phyloP scores from a whole-genome alignment of 805 yeast species.

The Spathaspora boniae region DNA sequence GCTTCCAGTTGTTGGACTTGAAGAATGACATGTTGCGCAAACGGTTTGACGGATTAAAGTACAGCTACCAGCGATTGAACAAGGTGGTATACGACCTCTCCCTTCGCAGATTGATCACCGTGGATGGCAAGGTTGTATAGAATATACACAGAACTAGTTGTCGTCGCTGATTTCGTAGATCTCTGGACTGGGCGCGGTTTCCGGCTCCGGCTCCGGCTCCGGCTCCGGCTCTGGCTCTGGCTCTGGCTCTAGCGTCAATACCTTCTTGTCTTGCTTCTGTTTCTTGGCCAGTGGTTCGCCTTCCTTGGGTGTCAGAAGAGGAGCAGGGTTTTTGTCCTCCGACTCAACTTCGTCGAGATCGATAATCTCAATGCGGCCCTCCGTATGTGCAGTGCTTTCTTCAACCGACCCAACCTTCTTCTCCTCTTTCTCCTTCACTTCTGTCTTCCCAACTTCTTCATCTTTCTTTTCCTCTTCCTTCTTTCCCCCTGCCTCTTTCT shows the following conservation, averaged over 20 bases:
- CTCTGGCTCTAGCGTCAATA: not conserved
- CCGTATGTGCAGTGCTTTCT: not conserved
- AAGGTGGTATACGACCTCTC: conserved; percentile 24
- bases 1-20: conserved; percentile 26
- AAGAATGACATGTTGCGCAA: conserved; percentile 26
- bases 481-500: not conserved
- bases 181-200: no score
- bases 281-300: conserved; percentile 2
- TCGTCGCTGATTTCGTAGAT: no score
- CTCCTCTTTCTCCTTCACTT: conserved; percentile 1
- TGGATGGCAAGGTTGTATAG: conserved; percentile 11
- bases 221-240: no score
- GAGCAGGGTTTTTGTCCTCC: not conserved
- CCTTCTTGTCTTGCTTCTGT: not conserved
- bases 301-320: not conserved
- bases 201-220: no score
- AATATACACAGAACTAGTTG: no score
- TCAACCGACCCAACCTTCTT: not conserved
- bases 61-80: conserved; percentile 23
- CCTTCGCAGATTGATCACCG: conserved; percentile 14
- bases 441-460: not conserved
- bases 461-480: not conserved
- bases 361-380: not conserved
- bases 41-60: conserved; percentile 27
- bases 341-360: not conserved